A percentile compares a stretch with the other conserved stretches of the same genome.
These are phyloP conservation scores for Apiospora pterosperma DNA, from an alignment of 2,329 filamentous ascomycete species.

Conservation along the genomic window DNA sequence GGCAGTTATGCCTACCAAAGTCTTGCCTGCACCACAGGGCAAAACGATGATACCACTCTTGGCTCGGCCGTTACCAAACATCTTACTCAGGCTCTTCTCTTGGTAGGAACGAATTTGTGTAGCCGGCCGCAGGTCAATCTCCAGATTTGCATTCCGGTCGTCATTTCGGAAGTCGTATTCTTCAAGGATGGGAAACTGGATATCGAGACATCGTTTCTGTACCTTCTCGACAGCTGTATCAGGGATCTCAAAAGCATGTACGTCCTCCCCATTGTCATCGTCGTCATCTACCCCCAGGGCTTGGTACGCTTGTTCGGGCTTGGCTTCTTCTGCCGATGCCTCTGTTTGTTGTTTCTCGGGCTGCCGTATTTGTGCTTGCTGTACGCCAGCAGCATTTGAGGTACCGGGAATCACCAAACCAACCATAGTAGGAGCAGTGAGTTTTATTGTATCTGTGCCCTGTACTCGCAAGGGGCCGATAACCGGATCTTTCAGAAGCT, in stretches of 20 bases:
- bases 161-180: slow-evolving; percentile 98
- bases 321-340: slow-evolving; percentile 43
- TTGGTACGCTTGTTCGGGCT: slow-evolving; percentile 67
- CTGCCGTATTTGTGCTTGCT: slow-evolving; percentile 58
- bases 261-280: slow-evolving; percentile 80
- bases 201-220: slow-evolving; percentile 82
- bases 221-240: slow-evolving; percentile 81
- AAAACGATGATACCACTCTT: slow-evolving; percentile 97
- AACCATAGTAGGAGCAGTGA: slow-evolving; percentile 80
- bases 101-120: slow-evolving; percentile 93
- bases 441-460: slow-evolving; percentile 67
- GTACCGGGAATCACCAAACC: slow-evolving; percentile 91
- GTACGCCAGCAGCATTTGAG: slow-evolving; percentile 84
- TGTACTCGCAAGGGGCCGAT: slow-evolving; percentile 80
- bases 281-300: slow-evolving; percentile 77
- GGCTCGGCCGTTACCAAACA: slow-evolving; percentile 97
- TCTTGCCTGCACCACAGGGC: slow-evolving; percentile 95
- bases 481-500: slow-evolving; percentile 76
- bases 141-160: slow-evolving; percentile 80
- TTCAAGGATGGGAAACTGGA: slow-evolving; percentile 85
- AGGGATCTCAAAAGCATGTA: slow-evolving; percentile 89
- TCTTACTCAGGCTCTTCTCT: slow-evolving; percentile 96
- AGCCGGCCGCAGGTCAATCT: slow-evolving; percentile 87
- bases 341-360: slow-evolving; percentile 40
- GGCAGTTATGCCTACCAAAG: slow-evolving; percentile 94